Evolutionary conservation across 2,329 filamentous ascomycete species (phyloP).

Genomic region (Lasiodiplodia gonubiensis): DNA sequence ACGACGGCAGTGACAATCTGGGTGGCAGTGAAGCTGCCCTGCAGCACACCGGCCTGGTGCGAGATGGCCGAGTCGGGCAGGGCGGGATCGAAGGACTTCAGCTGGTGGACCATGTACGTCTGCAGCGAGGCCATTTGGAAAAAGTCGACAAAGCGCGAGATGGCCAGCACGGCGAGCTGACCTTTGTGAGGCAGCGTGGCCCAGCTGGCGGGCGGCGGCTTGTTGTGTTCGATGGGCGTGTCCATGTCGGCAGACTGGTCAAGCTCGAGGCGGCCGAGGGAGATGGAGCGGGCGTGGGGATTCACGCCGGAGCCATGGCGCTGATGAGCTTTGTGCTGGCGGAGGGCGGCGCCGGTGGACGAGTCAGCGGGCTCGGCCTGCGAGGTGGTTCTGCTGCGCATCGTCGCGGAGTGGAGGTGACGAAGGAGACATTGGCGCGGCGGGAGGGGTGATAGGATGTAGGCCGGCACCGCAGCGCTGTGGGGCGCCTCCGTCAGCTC

Average conservation of each 20-base stretch:
- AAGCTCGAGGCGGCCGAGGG: conserved; percentile 26
- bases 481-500: conserved; percentile 23
- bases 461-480: conserved; percentile 14
- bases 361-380: conserved; percentile 28
- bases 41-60: conserved; percentile 50
- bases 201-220: conserved; percentile 41
- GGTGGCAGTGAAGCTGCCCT: conserved; percentile 50
- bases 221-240: conserved; percentile 25
- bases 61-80: conserved; percentile 56
- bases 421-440: background rate
- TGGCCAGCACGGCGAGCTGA: conserved; percentile 48
- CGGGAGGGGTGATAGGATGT: background rate
- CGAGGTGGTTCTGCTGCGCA: conserved; percentile 27
- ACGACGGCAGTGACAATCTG: conserved; percentile 51
- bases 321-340: conserved; percentile 27
- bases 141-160: conserved; percentile 52
- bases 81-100: conserved; percentile 48
- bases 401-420: conserved; percentile 17
- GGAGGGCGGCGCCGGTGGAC: conserved; percentile 25
- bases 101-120: conserved; percentile 53
- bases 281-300: conserved; percentile 24
- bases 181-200: conserved; percentile 48
- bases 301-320: conserved; percentile 26
- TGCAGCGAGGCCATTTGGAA: conserved; percentile 52
- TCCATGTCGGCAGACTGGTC: conserved; percentile 24